These are phyloP conservation scores for Pseudomassariella vexata DNA, from an alignment of 2,329 filamentous ascomycete species.

Conservation along the genomic window DNA sequence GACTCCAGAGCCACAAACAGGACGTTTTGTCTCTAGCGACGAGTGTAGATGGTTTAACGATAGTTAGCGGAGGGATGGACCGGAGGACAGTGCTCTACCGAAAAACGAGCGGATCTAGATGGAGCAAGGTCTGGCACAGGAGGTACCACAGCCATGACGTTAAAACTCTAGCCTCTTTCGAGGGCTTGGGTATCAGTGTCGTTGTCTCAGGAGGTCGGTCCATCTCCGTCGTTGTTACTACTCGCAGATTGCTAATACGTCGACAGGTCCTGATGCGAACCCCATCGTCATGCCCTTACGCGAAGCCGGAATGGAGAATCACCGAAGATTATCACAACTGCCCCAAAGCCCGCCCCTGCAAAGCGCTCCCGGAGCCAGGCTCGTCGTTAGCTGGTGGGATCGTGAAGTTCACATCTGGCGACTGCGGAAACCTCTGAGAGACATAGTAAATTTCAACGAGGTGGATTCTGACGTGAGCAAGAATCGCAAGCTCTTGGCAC, in stretches of 20 bases:
- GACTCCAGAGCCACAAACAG: conserved; percentile 80
- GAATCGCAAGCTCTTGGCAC: conserved; percentile 62
- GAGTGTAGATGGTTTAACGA: conserved; percentile 71
- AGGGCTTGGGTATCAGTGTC: conserved; percentile 76
- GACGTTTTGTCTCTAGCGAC: conserved; percentile 86
- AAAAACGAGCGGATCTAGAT: conserved; percentile 58
- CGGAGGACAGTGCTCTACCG: conserved; percentile 80
- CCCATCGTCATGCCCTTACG: conserved; percentile 77
- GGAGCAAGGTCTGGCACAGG: conserved; percentile 81
- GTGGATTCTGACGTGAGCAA: conserved; percentile 38
- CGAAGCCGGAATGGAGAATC: conserved; percentile 72
- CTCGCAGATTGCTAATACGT: conserved; percentile 22
- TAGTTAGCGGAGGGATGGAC: conserved; percentile 90
- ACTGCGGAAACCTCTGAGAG: conserved; percentile 38
- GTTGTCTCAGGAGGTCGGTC: conserved; percentile 80
- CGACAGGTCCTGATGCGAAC: conserved; percentile 72
- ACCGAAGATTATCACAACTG: conserved; percentile 74
- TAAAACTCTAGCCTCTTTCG: conserved; percentile 87
- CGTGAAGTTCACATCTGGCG: conserved; percentile 81
- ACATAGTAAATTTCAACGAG: conserved; percentile 36
- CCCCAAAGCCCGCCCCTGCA: conserved; percentile 71
- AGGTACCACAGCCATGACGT: conserved; percentile 92
- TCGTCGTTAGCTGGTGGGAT: conserved; percentile 91
- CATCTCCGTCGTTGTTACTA: not conserved
- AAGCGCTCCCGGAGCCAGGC: conserved; percentile 66